phyloP scores from a whole-genome alignment of 2,329 filamentous ascomycete genomes.

The Stachybotrys elegans region DNA sequence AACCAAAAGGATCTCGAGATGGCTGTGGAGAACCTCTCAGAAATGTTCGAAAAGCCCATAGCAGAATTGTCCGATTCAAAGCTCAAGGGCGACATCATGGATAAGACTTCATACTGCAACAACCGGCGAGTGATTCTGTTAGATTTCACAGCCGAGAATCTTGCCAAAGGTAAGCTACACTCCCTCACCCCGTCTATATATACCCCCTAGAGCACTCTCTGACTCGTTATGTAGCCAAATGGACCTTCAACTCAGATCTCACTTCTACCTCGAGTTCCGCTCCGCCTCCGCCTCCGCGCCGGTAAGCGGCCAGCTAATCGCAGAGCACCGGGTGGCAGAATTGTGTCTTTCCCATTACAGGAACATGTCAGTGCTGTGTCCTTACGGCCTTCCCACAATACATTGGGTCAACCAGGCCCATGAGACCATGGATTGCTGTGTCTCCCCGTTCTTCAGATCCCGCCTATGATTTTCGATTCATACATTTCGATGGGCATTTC shows the following conservation, averaged over 20 bases:
- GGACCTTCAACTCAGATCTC: conserved; percentile 37
- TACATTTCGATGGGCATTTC: too few species aligned
- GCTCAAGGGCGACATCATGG: conserved; percentile 95
- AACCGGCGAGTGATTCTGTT: conserved; percentile 85
- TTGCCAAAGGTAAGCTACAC: conserved; percentile 65
- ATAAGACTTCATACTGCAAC: conserved; percentile 96
- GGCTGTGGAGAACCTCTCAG: conserved; percentile 93
- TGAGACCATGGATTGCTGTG: too few species aligned
- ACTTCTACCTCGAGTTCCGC: conserved; percentile 15
- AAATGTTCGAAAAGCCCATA: conserved; percentile 99
- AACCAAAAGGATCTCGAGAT: conserved; percentile 98
- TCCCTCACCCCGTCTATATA: conserved; percentile 23
- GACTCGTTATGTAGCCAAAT: conserved; percentile 32
- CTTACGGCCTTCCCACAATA: too few species aligned
- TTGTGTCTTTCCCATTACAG: too few species aligned
- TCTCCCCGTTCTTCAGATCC: too few species aligned
- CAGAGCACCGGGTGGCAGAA: too few species aligned
- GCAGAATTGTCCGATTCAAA: conserved; percentile 78
- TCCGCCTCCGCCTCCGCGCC: too few species aligned
- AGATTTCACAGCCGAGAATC: conserved; percentile 86
- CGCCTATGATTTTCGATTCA: too few species aligned
- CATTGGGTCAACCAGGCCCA: too few species aligned
- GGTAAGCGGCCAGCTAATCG: too few species aligned
- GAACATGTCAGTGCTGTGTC: too few species aligned
- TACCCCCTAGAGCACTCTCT: too few species aligned